Conservation (phyloP, 208 protist genomes). For the Herpetomonas tarakana region DNA sequence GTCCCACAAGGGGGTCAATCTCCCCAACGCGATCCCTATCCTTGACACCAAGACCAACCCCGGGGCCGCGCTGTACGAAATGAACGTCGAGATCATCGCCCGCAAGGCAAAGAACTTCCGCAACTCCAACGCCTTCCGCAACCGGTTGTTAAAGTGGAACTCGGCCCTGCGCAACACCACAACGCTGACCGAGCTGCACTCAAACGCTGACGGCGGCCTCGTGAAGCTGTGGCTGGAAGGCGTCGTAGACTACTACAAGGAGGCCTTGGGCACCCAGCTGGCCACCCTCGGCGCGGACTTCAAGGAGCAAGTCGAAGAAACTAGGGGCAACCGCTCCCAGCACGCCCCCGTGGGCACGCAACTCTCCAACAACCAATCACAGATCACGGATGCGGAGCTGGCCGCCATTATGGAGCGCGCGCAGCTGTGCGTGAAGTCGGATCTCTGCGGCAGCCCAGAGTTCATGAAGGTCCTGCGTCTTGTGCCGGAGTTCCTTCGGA, state of each 20-base stretch:
- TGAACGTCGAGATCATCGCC: conserved; percentile 29
- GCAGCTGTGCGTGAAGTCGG: no score
- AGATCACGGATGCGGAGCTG: no score
- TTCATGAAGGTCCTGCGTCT: no score
- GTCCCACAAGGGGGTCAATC: no score
- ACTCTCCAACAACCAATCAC: no score
- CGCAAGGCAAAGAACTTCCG: conserved; percentile 25
- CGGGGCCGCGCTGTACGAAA: conserved; percentile 10
- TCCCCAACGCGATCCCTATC: background rate
- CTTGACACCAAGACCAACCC: background rate
- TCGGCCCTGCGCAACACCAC: background rate
- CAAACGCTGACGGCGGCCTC: conserved; percentile 7
- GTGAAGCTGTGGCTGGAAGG: conserved; percentile 16
- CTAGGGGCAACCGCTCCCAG: no score
- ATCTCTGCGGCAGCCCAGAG: no score
- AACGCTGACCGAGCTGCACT: background rate
- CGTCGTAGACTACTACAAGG: conserved; percentile 17
- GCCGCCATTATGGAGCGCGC: no score
- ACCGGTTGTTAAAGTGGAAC: conserved; percentile 22
- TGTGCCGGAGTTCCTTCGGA: no score
- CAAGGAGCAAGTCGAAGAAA: no score
- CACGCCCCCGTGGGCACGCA: no score
- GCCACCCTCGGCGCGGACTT: conserved; percentile 11
- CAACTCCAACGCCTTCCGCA: conserved; percentile 14
- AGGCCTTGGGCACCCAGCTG: conserved; percentile 14